phyloP scores from a whole-genome alignment of 2,329 filamentous ascomycete species.

The Gaeumannomyces sp. region DNA sequence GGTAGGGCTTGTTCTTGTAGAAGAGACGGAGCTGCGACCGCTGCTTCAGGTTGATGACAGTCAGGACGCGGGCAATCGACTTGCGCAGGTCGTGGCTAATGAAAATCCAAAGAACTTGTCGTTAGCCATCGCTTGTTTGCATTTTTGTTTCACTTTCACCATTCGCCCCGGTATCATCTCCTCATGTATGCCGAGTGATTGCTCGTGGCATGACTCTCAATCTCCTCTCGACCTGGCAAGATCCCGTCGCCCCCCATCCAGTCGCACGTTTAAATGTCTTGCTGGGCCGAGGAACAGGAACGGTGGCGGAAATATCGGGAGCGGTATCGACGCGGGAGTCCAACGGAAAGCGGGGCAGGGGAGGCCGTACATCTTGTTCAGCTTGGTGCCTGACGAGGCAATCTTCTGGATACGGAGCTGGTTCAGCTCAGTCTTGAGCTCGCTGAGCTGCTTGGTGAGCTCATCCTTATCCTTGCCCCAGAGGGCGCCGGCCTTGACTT shows the following conservation, averaged over 20 bases:
- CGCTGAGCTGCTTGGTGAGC: conserved; percentile 87
- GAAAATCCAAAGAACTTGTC: conserved; percentile 5
- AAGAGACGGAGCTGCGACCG: conserved; percentile 95
- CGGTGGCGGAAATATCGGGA: not conserved
- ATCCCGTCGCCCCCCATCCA: not conserved
- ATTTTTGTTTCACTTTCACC: conserved; percentile 7
- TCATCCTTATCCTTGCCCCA: conserved; percentile 99
- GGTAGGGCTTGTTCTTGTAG: conserved; percentile 99
- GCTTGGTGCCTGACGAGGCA: conserved; percentile 87
- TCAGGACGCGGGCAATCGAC: conserved; percentile 97
- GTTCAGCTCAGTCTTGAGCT: conserved; percentile 94
- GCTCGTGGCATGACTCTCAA: not conserved
- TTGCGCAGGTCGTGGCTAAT: conserved; percentile 96
- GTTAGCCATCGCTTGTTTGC: conserved; percentile 18
- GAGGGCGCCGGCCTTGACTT: conserved; percentile 93
- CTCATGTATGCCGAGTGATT: too few relatives aligned
- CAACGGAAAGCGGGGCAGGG: conserved; percentile 4
- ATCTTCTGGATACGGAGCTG: conserved; percentile 99
- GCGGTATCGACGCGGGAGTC: not conserved
- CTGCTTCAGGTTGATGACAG: conserved; percentile 99
- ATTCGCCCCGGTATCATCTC: too few relatives aligned
- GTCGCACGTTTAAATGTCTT: not conserved
- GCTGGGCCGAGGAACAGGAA: not conserved
- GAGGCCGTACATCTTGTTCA: conserved; percentile 84
- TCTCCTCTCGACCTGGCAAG: not conserved